Conservation (phyloP, 441 rosid genomes). For the Erysimum cheiri region DNA sequence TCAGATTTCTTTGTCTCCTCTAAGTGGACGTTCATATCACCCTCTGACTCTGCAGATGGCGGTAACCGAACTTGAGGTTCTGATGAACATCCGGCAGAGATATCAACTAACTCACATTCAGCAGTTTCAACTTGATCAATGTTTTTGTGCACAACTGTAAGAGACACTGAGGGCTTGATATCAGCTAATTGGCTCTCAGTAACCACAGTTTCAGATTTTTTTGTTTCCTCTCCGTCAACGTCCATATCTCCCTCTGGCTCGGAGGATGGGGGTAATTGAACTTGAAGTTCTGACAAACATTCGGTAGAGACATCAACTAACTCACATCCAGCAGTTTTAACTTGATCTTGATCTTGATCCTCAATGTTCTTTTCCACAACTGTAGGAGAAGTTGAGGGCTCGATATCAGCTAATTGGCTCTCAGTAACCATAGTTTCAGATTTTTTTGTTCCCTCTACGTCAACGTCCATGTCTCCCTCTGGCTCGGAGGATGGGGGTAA, state of each 20-base stretch:
- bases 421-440: neutral
- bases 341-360: conserved; percentile 7
- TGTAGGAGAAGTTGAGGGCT: neutral
- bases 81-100: conserved; percentile 7
- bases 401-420: too few relatives aligned
- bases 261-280: neutral
- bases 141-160: neutral
- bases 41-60: neutral
- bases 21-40: neutral
- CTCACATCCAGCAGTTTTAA: neutral
- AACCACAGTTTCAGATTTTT: neutral
- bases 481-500: neutral
- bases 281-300: neutral
- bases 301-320: conserved; percentile 24
- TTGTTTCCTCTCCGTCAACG: neutral
- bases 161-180: too few relatives aligned
- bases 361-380: conserved; percentile 4
- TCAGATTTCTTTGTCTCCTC: too few relatives aligned
- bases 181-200: too few relatives aligned
- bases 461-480: neutral
- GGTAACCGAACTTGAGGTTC: conserved; percentile 25
- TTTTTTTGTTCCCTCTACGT: neutral
- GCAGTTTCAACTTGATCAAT: conserved; percentile 25
- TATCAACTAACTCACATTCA: conserved; percentile 4
- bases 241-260: neutral